Percentiles rank a stretch among this genome's conserved stretches.
These are phyloP conservation scores for Coemansia sp. DNA, from an alignment of 192 early-diverging fungal species.

Conservation along the genomic window DNA sequence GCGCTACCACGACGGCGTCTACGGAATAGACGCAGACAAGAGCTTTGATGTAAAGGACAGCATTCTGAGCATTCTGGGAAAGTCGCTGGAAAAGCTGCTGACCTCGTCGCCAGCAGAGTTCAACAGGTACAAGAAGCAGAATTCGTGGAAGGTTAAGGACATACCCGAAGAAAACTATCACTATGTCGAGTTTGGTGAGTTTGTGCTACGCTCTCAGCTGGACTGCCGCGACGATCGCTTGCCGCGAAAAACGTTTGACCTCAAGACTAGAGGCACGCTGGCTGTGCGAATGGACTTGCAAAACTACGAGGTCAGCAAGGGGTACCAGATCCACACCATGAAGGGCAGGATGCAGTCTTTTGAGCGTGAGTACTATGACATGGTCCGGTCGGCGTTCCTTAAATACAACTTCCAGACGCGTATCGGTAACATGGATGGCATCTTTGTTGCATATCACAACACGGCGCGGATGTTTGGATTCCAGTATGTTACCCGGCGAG, in stretches of 20 bases:
- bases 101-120: conserved; percentile 67
- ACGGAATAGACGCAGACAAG: conserved; percentile 85
- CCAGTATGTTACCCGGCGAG: conserved; percentile 79
- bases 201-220: conserved; percentile 85
- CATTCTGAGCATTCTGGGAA: conserved; percentile 74
- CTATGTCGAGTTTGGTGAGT: conserved; percentile 63
- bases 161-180: conserved; percentile 64
- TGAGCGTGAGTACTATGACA: conserved; percentile 92
- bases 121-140: conserved; percentile 60
- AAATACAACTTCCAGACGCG: conserved; percentile 88
- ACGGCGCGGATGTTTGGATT: conserved; percentile 90
- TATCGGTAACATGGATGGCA: conserved; percentile 94
- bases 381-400: conserved; percentile 85
- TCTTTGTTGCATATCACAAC: conserved; percentile 92
- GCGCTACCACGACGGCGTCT: conserved; percentile 65
- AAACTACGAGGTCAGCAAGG: conserved; percentile 64
- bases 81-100: conserved; percentile 84
- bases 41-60: conserved; percentile 63
- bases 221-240: conserved; percentile 78
- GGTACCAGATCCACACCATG: conserved; percentile 65
- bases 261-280: conserved; percentile 85
- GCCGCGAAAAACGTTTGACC: conserved; percentile 80
- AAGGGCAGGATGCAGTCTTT: conserved; percentile 74
- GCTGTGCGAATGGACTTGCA: conserved; percentile 76
- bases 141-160: conserved; percentile 48